A percentile compares a stretch with the other conserved stretches of the same genome.
These are phyloP conservation scores for Salicornia ramosissima DNA, from an alignment of 148 eudicot genomes.

Conservation along the genomic window DNA sequence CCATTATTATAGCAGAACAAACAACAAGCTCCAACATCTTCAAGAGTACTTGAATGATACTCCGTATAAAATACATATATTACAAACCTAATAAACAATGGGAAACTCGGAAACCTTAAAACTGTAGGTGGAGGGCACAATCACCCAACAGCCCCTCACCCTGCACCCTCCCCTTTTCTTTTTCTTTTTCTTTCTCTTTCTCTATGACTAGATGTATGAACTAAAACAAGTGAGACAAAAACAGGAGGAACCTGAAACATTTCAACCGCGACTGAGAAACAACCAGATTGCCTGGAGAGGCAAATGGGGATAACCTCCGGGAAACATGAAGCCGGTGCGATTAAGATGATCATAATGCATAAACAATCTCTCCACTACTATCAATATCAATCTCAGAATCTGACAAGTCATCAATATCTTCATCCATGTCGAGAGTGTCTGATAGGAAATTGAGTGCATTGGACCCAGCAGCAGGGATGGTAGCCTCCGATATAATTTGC, in stretches of 20 bases:
- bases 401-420: conserved; percentile 70
- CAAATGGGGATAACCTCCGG: conserved; percentile 1
- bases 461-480: conserved; percentile 72
- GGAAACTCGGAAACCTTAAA: neutral
- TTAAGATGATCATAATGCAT: conserved; percentile 54
- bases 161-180: neutral
- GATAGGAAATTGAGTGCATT: conserved; percentile 35
- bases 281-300: neutral
- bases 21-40: neutral
- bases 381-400: conserved; percentile 89
- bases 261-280: neutral
- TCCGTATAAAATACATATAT: conserved; percentile 14
- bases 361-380: conserved; percentile 92
- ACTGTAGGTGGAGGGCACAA: conserved; percentile 5
- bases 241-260: neutral
- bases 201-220: neutral
- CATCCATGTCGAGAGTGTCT: conserved; percentile 56
- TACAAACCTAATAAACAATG: conserved; percentile 13
- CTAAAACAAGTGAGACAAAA: neutral
- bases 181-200: neutral
- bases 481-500: conserved; percentile 93
- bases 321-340: neutral
- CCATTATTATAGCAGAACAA: conserved; percentile 4
- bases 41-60: conserved; percentile 1
- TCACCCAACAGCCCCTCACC: neutral